These are phyloP conservation scores for Aplosporella prunicola DNA, from an alignment of 2,329 filamentous ascomycete species.

Conservation along the genomic window DNA sequence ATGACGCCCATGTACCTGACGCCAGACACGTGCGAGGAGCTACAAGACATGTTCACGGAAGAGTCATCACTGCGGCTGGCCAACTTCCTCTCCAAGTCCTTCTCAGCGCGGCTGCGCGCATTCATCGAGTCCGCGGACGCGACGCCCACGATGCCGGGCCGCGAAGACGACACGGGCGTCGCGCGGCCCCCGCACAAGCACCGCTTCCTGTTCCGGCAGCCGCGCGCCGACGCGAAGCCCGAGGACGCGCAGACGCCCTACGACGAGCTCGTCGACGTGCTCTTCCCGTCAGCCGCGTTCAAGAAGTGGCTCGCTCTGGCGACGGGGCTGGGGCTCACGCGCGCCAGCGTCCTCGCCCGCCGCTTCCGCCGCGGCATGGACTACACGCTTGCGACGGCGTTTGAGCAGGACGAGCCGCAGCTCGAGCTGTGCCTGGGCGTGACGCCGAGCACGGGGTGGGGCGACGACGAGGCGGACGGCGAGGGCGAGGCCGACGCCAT, in stretches of 20 bases:
- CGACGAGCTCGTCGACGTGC: constrained; percentile 67
- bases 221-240: constrained; percentile 30
- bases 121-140: constrained; percentile 55
- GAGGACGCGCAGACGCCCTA: constrained; percentile 37
- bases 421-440: constrained; percentile 81
- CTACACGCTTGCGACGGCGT: constrained; percentile 85
- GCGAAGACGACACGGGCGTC: constrained; percentile 43
- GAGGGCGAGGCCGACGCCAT: constrained; percentile 33
- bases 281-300: constrained; percentile 80
- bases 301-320: constrained; percentile 80
- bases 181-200: constrained; percentile 91
- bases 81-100: constrained; percentile 68
- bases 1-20: constrained; percentile 85
- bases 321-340: constrained; percentile 64
- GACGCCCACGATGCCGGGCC: constrained; percentile 36
- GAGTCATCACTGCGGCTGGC: constrained; percentile 77
- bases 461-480: constrained; percentile 53
- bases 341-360: constrained; percentile 69
- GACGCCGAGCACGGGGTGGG: constrained; percentile 80
- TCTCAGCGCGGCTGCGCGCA: constrained; percentile 58
- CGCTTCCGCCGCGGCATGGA: constrained; percentile 80
- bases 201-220: constrained; percentile 73
- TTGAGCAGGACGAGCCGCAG: constrained; percentile 61
- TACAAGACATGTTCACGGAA: constrained; percentile 70
- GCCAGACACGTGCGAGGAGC: constrained; percentile 77